Evolutionary conservation across 306 rosid genomes (phyloP).

Genomic region (Arachis stenosperma): DNA sequence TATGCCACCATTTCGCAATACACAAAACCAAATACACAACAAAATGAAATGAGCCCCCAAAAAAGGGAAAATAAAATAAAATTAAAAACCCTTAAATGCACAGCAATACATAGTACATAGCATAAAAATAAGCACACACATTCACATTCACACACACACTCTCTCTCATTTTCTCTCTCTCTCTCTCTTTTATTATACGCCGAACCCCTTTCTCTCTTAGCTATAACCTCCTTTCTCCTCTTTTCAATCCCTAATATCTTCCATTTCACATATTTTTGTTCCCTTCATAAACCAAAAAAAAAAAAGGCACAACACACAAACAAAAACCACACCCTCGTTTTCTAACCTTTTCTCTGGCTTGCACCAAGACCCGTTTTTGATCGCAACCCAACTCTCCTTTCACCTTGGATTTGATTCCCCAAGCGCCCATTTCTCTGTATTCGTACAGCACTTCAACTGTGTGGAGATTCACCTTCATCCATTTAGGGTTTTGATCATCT

Average conservation of each 20-base stretch:
- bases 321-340: conserved; percentile 24
- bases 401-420: conserved; percentile 42
- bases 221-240: conserved; percentile 16
- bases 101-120: conserved; percentile 19
- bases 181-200: conserved; percentile 33
- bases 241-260: conserved; percentile 52
- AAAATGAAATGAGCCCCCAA: too few species aligned
- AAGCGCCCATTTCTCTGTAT: conserved; percentile 40
- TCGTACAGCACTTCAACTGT: conserved; percentile 49
- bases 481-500: conserved; percentile 62
- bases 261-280: conserved; percentile 9
- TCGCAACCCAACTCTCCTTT: conserved; percentile 47
- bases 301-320: neutral
- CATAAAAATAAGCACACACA: neutral
- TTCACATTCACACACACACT: neutral
- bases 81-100: conserved; percentile 42
- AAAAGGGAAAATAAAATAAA: conserved; percentile 2
- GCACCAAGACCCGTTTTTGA: conserved; percentile 55
- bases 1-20: neutral
- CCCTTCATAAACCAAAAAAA: neutral
- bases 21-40: too few species aligned
- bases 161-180: neutral
- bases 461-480: conserved; percentile 47
- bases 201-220: conserved; percentile 45
- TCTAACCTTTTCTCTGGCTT: conserved; percentile 47